phyloP scores from a whole-genome alignment of 768 basidiomycete genomes.

The Serendipita sp. region DNA sequence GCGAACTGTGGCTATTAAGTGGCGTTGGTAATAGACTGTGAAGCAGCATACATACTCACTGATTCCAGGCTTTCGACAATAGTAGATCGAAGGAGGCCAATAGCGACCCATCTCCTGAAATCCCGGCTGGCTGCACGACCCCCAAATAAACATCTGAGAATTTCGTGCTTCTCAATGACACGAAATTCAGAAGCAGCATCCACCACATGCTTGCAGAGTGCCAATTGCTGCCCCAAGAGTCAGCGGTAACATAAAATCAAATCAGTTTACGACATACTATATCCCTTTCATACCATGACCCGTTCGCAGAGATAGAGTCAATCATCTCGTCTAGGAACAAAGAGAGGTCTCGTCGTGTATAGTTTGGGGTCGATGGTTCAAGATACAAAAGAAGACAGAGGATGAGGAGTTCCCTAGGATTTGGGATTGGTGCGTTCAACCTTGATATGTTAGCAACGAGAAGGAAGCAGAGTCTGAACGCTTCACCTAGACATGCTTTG shows the following conservation, averaged over 20 bases:
- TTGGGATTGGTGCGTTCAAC: not conserved
- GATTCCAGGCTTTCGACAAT: not conserved
- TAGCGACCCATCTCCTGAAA: not conserved
- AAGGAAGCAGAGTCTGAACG: not conserved
- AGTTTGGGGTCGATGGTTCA: not conserved
- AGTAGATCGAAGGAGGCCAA: not conserved
- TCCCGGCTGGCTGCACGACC: not conserved
- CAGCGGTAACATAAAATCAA: not conserved
- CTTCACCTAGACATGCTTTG: not conserved
- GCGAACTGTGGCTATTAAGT: not conserved
- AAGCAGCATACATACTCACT: not conserved
- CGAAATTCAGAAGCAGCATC: not conserved
- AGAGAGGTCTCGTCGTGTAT: not conserved
- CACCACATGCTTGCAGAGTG: not conserved
- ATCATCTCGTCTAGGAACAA: not conserved
- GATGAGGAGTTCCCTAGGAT: not conserved
- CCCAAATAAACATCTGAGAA: not conserved
- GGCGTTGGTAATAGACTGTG: not conserved
- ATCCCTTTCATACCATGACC: not conserved
- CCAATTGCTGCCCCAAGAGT: not conserved
- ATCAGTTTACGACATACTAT: not conserved
- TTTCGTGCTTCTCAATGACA: not conserved
- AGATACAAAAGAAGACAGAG: not conserved
- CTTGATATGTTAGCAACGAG: not conserved
- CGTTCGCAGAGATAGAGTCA: not conserved